Conservation (phyloP, 805 yeast species). For the Pichia ethanolica region DNA sequence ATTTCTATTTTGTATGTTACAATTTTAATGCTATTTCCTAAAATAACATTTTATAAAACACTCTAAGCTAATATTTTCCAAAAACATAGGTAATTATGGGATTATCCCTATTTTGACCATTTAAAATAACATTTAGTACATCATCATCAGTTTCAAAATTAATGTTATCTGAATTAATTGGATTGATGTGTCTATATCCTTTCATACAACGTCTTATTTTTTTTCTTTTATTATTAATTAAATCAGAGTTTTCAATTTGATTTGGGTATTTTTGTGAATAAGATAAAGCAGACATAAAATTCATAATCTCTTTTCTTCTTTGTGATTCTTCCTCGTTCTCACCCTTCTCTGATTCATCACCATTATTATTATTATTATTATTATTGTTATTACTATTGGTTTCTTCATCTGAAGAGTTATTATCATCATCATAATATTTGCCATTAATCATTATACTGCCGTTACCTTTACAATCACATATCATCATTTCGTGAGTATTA, state of each 20-base stretch:
- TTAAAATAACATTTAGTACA: slow-evolving; percentile 26
- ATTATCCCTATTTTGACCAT: slow-evolving; percentile 19
- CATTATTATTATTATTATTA: not conserved
- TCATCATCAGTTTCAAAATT: slow-evolving; percentile 24
- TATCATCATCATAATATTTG: not conserved
- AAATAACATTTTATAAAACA: not conserved
- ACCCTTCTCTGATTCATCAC: not conserved
- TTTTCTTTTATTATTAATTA: slow-evolving; percentile 19
- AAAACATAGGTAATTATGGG: slow-evolving; percentile 34
- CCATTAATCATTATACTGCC: slow-evolving; percentile 31
- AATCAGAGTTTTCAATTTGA: slow-evolving; percentile 18
- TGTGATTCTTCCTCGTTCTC: slow-evolving; percentile 16
- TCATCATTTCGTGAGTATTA: slow-evolving; percentile 73
- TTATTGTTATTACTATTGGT: slow-evolving; percentile 14
- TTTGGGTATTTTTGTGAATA: slow-evolving; percentile 22
- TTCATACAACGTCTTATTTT: slow-evolving; percentile 51
- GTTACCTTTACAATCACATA: slow-evolving; percentile 52
- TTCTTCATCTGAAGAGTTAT: not conserved
- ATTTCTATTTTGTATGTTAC: not conserved
- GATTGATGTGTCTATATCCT: slow-evolving; percentile 59
- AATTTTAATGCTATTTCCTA: not conserved
- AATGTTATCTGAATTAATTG: slow-evolving; percentile 18
- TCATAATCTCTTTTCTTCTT: slow-evolving; percentile 13
- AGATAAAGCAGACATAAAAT: slow-evolving; percentile 56
- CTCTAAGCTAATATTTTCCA: slow-evolving; percentile 22